Base-by-base conservation (phyloP, 345 rosid genomes). In the Reutealis trisperma region DNA sequence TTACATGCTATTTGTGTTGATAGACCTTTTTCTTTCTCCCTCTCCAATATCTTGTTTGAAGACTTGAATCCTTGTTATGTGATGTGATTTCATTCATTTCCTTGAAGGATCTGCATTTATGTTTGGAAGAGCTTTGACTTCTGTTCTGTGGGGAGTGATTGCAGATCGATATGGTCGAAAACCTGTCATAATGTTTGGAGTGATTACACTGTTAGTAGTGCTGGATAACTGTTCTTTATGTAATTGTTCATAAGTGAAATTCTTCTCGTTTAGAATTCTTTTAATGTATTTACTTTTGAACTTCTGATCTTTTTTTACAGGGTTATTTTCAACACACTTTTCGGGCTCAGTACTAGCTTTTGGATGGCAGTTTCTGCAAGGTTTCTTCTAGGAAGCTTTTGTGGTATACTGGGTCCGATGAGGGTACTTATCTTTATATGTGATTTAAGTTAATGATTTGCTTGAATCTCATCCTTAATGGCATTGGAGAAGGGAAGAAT, bases 81-180 rank as follows among this genome's bases (percentile, higher is more conserved):
- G 4, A 34, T 34, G 37, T 4, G 25, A 73, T 59, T 22, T 24
- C 52, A 51, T 75, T 57, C 47, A 42, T 27, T 24, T 55, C 64
- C 57, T 41, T 64, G 78, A 76, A 93, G 97, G 90, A 72, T 87
- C 96, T 79, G 89, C 97, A 27, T 93, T 90, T 79, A 93, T 91
- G 97, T 77, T 93, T 59, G 97, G 97, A 81, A 89, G 97, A 86
- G 92, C 92, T 60, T 81, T 90, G 83, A 93, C 97, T 67, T 93
- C 93, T 47, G 70, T 93, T 51, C 49, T 84, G 60, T 90, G 96
- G 97, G 97, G 97, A 61, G 69, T 88, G 73, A 65, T 91, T 71
- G 93, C 96, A n/a, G 96, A 93, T 84, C 88, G 88, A 67, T 88
- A 85, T 80, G 97, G 96, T 60, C 91, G 97, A 69, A 92, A 86